These are phyloP conservation scores for Termitomyces sp. DNA, from an alignment of 768 basidiomycete species.

Conservation along the genomic window DNA sequence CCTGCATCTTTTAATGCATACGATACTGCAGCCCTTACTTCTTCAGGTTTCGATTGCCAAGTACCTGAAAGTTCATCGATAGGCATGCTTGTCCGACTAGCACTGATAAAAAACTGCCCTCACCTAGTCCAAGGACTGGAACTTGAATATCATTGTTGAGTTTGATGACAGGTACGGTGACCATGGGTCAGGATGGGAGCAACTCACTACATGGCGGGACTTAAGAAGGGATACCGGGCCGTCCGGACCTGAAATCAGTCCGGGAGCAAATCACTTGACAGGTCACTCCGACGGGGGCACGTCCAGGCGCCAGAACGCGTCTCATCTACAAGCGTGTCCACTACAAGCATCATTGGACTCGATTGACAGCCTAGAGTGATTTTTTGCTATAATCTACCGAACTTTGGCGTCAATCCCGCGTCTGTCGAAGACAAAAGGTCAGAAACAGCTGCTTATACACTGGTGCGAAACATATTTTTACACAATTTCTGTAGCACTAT, in stretches of 20 bases:
- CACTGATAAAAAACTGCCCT: constrained; percentile 4
- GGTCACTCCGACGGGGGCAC: too few species aligned
- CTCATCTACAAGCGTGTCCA: too few species aligned
- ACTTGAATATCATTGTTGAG: constrained; percentile 57
- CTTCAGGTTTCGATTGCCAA: constrained; percentile 73
- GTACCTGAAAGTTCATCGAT: constrained; percentile 44
- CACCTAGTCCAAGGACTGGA: constrained; percentile 55
- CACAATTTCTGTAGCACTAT: background rate
- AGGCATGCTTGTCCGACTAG: background rate
- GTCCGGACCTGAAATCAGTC: background rate
- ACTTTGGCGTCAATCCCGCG: too few species aligned
- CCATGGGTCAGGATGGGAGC: background rate
- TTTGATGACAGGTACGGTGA: constrained; percentile 30
- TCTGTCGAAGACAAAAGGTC: background rate
- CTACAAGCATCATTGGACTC: too few species aligned
- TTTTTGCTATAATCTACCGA: too few species aligned
- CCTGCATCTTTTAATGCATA: constrained; percentile 69
- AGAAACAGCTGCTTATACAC: background rate
- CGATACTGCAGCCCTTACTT: constrained; percentile 66
- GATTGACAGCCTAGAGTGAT: too few species aligned
- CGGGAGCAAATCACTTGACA: background rate
- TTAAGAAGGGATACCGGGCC: background rate
- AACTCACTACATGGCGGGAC: too few species aligned
- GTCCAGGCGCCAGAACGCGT: too few species aligned
- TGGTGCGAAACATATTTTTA: background rate